These are phyloP conservation scores for Penicillium dipodomyicola DNA, from an alignment of 495 filamentous ascomycete genomes.

Conservation along the genomic window DNA sequence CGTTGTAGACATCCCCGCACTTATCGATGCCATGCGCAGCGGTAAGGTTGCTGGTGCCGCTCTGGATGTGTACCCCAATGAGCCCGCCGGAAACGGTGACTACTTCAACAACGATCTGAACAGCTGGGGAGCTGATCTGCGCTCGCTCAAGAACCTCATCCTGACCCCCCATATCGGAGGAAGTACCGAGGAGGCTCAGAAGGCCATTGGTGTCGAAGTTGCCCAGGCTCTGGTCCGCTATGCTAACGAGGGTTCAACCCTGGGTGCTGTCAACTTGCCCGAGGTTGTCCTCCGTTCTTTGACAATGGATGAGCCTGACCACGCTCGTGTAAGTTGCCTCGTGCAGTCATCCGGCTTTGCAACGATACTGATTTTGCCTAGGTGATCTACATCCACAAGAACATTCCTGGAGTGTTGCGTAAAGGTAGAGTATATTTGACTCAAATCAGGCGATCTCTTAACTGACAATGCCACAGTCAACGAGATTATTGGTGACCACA, in stretches of 20 bases:
- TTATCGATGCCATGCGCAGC: constrained; percentile 81
- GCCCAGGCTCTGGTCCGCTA: constrained; percentile 81
- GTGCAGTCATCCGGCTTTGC: not conserved
- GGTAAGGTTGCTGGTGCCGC: constrained; percentile 93
- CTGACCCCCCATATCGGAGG: constrained; percentile 96
- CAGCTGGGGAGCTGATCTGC: constrained; percentile 80
- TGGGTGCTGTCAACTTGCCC: constrained; percentile 93
- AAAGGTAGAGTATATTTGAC: constrained; percentile 51
- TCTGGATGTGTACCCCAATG: constrained; percentile 91
- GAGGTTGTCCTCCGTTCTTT: constrained; percentile 85
- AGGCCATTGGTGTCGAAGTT: constrained; percentile 94
- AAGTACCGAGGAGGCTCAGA: constrained; percentile 96
- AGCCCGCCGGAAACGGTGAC: constrained; percentile 90
- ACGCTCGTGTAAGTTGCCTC: constrained; percentile 63
- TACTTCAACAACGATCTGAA: constrained; percentile 90
- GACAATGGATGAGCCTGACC: constrained; percentile 81
- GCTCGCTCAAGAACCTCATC: constrained; percentile 85
- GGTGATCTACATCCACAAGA: constrained; percentile 94
- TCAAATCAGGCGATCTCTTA: not conserved
- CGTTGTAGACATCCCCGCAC: constrained; percentile 89
- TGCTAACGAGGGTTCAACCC: constrained; percentile 86
- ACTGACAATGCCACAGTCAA: constrained; percentile 61
- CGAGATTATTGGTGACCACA: constrained; percentile 88
- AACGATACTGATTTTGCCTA: constrained; percentile 27
- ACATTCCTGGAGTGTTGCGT: constrained; percentile 89